Percentiles rank a stretch among this genome's conserved stretches.
Evolutionary conservation across 192 early-diverging fungal species (phyloP).

Genomic region (Coemansia sp.): DNA sequence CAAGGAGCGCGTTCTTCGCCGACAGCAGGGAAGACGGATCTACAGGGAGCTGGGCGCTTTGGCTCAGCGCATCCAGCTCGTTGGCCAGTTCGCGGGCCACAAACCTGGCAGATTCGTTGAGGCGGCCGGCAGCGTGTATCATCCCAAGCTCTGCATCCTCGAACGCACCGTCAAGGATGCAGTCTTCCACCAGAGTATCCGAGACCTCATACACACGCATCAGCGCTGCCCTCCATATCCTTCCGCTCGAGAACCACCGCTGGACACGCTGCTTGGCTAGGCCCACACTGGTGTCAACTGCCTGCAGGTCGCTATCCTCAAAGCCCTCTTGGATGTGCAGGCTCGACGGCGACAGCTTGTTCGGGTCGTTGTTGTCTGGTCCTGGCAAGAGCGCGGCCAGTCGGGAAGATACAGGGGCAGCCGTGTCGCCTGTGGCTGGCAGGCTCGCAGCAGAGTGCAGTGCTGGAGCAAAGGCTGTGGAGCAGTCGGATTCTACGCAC

Average conservation of each 20-base stretch:
- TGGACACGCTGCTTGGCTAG: slow-evolving; percentile 17
- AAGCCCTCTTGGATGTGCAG: slow-evolving; percentile 22
- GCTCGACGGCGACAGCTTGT: slow-evolving; percentile 13
- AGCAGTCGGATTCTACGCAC: slow-evolving; percentile 10
- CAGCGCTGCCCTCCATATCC: slow-evolving; percentile 26
- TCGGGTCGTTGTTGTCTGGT: background rate
- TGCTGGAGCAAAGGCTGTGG: background rate
- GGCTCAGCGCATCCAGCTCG: background rate
- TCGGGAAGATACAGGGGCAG: background rate
- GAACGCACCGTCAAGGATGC: slow-evolving; percentile 26
- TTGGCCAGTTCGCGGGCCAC: slow-evolving; percentile 7
- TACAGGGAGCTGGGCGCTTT: background rate
- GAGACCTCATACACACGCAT: slow-evolving; percentile 39
- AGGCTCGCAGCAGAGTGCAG: too few relatives aligned
- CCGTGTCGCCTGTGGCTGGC: slow-evolving; percentile 1
- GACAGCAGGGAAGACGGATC: slow-evolving; percentile 3
- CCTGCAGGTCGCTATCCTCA: slow-evolving; percentile 13
- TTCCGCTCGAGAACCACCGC: slow-evolving; percentile 27
- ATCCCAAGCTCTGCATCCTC: slow-evolving; percentile 40
- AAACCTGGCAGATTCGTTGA: slow-evolving; percentile 17
- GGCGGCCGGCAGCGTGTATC: slow-evolving; percentile 37
- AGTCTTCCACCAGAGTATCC: slow-evolving; percentile 22
- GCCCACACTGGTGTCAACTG: slow-evolving; percentile 26
- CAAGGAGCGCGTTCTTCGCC: slow-evolving; percentile 11
- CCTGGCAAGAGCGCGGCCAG: slow-evolving; percentile 1